A percentile compares a stretch with the other conserved stretches of the same genome.
phyloP scores from a whole-genome alignment of 2,329 filamentous ascomycete species.

The Paecilomyces niveus region DNA sequence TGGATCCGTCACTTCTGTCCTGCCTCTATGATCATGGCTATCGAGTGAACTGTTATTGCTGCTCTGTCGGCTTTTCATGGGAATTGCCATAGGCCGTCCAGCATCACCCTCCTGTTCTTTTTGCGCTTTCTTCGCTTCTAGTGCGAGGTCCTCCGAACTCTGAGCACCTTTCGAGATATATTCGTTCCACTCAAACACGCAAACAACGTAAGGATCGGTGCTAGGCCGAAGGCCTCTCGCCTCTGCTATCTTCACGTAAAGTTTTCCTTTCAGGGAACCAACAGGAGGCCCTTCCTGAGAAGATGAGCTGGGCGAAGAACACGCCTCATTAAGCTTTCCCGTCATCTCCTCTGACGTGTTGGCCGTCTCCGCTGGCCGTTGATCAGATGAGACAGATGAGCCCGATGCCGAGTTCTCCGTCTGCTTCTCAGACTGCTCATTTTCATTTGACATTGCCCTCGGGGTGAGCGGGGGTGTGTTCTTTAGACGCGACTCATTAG shows the following conservation, averaged over 20 bases:
- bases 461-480: constrained; percentile 88
- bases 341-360: constrained; percentile 28
- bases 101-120: constrained; percentile 67
- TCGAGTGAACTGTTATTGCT: constrained; percentile 84
- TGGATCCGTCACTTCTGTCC: constrained; percentile 68
- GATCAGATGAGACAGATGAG: constrained; percentile 10
- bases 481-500: constrained; percentile 59
- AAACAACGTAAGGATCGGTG: constrained; percentile 89
- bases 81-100: constrained; percentile 83
- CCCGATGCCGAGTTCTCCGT: constrained; percentile 14
- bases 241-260: constrained; percentile 82
- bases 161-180: constrained; percentile 84
- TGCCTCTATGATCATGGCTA: constrained; percentile 49
- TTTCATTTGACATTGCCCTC: constrained; percentile 69
- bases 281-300: constrained; percentile 51
- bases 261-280: constrained; percentile 71
- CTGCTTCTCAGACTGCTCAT: constrained; percentile 27
- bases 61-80: constrained; percentile 93
- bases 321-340: constrained; percentile 29
- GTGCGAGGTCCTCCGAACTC: constrained; percentile 53
- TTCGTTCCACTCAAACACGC: constrained; percentile 93
- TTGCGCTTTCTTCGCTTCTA: constrained; percentile 53
- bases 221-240: constrained; percentile 75
- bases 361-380: constrained; percentile 15
- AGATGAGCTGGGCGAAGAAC: constrained; percentile 18